Evolutionary conservation across 495 filamentous ascomycete species (phyloP).

Genomic region (Aspergillus avenaceus): DNA sequence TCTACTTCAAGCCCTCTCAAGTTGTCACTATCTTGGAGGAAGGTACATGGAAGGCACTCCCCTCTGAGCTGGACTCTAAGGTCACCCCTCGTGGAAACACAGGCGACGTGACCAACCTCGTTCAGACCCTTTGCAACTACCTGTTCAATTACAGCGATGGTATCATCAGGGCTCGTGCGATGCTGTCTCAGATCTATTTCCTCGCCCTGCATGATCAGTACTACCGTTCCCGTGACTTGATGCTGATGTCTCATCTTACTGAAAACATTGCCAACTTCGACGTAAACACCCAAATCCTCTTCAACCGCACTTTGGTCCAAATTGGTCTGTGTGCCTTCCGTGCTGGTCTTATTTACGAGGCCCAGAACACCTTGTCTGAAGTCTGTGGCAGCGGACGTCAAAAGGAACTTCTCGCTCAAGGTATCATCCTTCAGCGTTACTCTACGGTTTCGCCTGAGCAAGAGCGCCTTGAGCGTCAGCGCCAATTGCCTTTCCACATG

Average conservation of each 20-base stretch:
- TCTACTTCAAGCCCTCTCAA: conserved; percentile 98
- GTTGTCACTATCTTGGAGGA: conserved; percentile 91
- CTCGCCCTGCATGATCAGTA: conserved; percentile 94
- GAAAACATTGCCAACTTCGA: conserved; percentile 95
- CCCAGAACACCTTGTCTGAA: conserved; percentile 92
- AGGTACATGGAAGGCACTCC: conserved; percentile 82
- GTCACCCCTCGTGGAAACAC: conserved; percentile 68
- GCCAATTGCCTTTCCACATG: conserved; percentile 98
- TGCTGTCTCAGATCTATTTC: conserved; percentile 99
- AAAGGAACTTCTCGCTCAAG: conserved; percentile 96
- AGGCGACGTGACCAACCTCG: conserved; percentile 64
- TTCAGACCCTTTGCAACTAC: conserved; percentile 89
- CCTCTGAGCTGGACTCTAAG: conserved; percentile 63
- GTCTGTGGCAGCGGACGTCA: conserved; percentile 95
- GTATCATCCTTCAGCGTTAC: conserved; percentile 95
- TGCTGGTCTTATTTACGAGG: conserved; percentile 92
- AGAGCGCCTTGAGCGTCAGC: conserved; percentile 91
- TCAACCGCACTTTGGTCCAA: conserved; percentile 96
- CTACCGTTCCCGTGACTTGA: conserved; percentile 95
- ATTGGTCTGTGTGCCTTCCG: conserved; percentile 98
- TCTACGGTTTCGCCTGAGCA: conserved; percentile 94
- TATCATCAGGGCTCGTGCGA: conserved; percentile 91
- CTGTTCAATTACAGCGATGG: conserved; percentile 91
- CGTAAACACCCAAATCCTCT: conserved; percentile 94
- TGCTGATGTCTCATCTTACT: conserved; percentile 99